Evolutionary conservation across 78 protist genomes (phyloP).

Genomic region (Trichosphaerium sp.): DNA sequence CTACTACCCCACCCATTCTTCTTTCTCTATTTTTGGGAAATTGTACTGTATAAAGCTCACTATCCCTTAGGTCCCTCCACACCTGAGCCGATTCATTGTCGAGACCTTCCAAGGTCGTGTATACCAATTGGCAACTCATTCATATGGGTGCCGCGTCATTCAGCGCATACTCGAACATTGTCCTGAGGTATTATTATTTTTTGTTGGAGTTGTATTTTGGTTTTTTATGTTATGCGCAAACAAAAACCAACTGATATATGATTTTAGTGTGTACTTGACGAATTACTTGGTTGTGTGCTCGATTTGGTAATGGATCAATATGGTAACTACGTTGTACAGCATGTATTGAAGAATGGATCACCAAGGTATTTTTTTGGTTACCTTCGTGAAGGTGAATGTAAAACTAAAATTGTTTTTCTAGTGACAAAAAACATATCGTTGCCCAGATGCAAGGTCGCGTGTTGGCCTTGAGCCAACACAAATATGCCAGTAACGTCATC

Average conservation of each 20-base stretch:
- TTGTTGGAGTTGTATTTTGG: neutral
- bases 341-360: constrained; percentile 74
- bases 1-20: no score
- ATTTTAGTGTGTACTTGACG: constrained; percentile 59
- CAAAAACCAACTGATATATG: no score
- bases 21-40: no score
- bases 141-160: constrained; percentile 98
- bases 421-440: constrained; percentile 3
- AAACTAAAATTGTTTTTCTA: neutral
- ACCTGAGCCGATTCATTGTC: constrained; percentile 73
- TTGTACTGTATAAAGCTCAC: no score
- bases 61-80: constrained; percentile 62
- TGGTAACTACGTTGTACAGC: constrained; percentile 97
- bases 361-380: no score
- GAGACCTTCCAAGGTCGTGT: constrained; percentile 72
- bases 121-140: constrained; percentile 76
- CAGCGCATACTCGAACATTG: constrained; percentile 93
- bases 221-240: constrained; percentile 13
- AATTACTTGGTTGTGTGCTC: constrained; percentile 55
- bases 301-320: constrained; percentile 77
- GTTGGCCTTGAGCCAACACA: constrained; percentile 67
- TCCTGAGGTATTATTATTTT: constrained; percentile 17
- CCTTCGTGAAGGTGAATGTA: neutral
- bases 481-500: constrained; percentile 83
- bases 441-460: constrained; percentile 47